Conservation (phyloP, 2,329 filamentous ascomycete species). For the Aureobasidium mangrovei region DNA sequence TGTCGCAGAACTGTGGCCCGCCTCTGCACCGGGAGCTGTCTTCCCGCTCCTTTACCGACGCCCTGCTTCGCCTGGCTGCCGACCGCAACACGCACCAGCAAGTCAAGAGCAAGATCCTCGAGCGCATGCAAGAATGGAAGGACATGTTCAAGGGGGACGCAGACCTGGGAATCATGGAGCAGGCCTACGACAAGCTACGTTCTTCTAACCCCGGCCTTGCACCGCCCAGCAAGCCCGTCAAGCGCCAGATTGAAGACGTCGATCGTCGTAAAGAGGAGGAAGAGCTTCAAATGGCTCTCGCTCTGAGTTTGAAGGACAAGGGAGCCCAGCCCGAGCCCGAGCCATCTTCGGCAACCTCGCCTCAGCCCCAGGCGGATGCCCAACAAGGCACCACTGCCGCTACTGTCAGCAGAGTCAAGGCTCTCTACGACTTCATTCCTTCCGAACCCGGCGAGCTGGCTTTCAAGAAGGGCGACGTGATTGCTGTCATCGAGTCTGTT, state of each 20-base stretch:
- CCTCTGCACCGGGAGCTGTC: conserved; percentile 83
- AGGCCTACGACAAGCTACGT: conserved; percentile 84
- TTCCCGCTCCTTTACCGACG: conserved; percentile 88
- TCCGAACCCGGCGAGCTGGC: conserved; percentile 91
- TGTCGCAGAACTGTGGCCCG: conserved; percentile 85
- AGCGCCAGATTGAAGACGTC: conserved; percentile 79
- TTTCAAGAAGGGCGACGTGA: conserved; percentile 94
- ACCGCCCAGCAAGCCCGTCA: conserved; percentile 84
- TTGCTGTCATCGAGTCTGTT: conserved; percentile 92
- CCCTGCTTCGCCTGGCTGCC: conserved; percentile 78
- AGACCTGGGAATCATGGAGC: conserved; percentile 94
- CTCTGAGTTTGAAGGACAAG: conserved; percentile 86
- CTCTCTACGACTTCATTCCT: conserved; percentile 88
- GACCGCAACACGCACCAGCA: conserved; percentile 92
- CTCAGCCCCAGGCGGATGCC: conserved; percentile 30
- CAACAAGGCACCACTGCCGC: conserved; percentile 80
- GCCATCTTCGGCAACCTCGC: conserved; percentile 9
- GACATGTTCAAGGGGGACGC: conserved; percentile 87
- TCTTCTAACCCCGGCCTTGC: conserved; percentile 70
- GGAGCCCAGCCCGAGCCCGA: conserved; percentile 24
- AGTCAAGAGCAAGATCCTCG: conserved; percentile 93
- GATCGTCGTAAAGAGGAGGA: conserved; percentile 95
- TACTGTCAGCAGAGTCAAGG: conserved; percentile 88
- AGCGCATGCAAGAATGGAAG: conserved; percentile 93
- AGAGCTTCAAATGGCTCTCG: conserved; percentile 91